These are phyloP conservation scores for Metarhizium rileyi DNA, from an alignment of 2,329 filamentous ascomycete species.

Conservation along the genomic window DNA sequence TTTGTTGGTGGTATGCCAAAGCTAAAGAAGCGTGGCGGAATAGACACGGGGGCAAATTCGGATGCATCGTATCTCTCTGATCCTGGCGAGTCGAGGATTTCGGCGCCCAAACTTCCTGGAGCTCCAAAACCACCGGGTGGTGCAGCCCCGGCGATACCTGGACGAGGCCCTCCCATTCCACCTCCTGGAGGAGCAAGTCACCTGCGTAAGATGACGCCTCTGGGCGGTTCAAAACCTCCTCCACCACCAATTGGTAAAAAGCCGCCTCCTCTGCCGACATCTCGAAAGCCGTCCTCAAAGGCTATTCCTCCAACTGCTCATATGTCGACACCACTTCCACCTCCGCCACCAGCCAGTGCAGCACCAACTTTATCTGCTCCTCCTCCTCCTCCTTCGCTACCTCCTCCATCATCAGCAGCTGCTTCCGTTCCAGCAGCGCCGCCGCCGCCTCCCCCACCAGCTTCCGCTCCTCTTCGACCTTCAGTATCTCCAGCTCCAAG, in stretches of 20 bases:
- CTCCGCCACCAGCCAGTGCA: constrained; percentile 21
- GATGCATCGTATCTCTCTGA: constrained; percentile 73
- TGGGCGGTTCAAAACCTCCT: constrained; percentile 33
- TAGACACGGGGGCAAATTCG: constrained; percentile 52
- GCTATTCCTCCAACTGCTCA: constrained; percentile 22
- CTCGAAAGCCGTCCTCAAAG: constrained; percentile 43
- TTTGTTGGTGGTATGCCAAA: constrained; percentile 96
- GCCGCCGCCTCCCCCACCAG: constrained; percentile 31
- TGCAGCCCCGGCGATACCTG: constrained; percentile 50
- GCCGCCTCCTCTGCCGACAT: constrained; percentile 51
- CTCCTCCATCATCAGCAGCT: constrained; percentile 31
- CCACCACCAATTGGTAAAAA: constrained; percentile 75
- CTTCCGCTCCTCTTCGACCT: constrained; percentile 19
- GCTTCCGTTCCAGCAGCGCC: constrained; percentile 33
- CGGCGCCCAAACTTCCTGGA: constrained; percentile 35
- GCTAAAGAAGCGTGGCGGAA: constrained; percentile 72
- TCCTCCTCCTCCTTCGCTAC: constrained; percentile 30
- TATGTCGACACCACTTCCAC: constrained; percentile 25
- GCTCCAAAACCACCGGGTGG: constrained; percentile 51
- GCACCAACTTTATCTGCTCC: constrained; percentile 33
- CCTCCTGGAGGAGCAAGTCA: constrained; percentile 36
- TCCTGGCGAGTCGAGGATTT: constrained; percentile 38
- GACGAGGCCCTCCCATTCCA: constrained; percentile 29
- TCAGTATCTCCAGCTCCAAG: constrained; percentile 28
- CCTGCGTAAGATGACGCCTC: constrained; percentile 47